Base-by-base conservation (phyloP, 257 asterid species). In the Przewalskia tangutica region DNA sequence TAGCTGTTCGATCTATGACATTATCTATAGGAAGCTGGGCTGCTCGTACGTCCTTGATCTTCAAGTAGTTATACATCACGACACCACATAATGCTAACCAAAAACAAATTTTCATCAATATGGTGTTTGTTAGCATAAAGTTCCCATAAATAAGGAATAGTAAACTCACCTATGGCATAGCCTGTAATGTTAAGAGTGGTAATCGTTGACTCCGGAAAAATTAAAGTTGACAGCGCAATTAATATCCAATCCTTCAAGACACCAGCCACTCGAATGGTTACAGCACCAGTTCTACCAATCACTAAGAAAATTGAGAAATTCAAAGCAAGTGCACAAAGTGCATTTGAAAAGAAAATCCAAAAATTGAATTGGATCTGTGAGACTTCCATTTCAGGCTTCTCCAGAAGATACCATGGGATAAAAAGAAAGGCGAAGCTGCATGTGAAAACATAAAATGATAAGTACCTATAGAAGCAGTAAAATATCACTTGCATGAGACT, bases 261-360 rank as follows among this genome's bases (percentile, higher is more conserved):
- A 6, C 99, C 98, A 73, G 99, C 98, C 56, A 97, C 99, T 79
- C 99, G 91, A 67, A 97, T 87, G 36, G 99, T 97, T 83, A 97
- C 98, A 44, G 99, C 99, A 79, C 99, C 92, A 23, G 99, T 97
- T 94, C 99, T 92, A 87, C 98, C 99, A 70, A 94, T 92, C 40
- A 91, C 99, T 83, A 93, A 87, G 87, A 97, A 94, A 84, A 97
- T 94, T 77, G 98, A 94, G 90, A 97, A 92, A 88, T 97, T 97
- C 91, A 97, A 90, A 82, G 97, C 95, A 88, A 97, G 84, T 13
- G 99, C 99, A 87, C 95, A 89, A 44, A 97, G 90, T 44, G 99
- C 99, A 86, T 97, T 97, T 23, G 98, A 97, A 94, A 97, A 92
- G 91, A 97, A 97, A 87, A 97, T 94, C 98, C 97, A 93, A 55